A percentile compares a stretch with the other conserved stretches of the same genome.
Evolutionary conservation across 2,329 filamentous ascomycete genomes (phyloP).

Genomic region (Fusarium buxicola): DNA sequence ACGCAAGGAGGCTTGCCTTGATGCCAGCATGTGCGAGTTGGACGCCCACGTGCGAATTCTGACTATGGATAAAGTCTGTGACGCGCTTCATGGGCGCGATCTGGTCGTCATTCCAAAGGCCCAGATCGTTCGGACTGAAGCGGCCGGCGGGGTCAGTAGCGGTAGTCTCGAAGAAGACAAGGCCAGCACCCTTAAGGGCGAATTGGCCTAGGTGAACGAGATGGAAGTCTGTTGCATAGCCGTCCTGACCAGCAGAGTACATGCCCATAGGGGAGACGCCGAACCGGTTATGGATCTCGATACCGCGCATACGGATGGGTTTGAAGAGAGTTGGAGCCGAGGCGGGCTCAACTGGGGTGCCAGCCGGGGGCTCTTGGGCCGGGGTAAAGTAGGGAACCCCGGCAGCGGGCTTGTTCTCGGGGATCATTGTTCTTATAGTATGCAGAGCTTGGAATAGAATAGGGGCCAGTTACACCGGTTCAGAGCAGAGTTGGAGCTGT

Average conservation of each 20-base stretch:
- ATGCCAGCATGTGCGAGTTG: conserved; percentile 85
- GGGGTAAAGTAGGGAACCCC: no score
- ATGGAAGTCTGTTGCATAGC: conserved; percentile 84
- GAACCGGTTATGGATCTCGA: conserved; percentile 67
- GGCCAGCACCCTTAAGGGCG: conserved; percentile 76
- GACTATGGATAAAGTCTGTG: conserved; percentile 82
- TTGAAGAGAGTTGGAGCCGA: conserved; percentile 55
- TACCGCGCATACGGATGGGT: conserved; percentile 64
- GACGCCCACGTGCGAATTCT: conserved; percentile 79
- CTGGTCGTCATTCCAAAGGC: conserved; percentile 87
- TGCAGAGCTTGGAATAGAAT: no score
- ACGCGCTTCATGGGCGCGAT: conserved; percentile 76
- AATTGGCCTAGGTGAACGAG: conserved; percentile 84
- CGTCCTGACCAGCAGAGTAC: conserved; percentile 51
- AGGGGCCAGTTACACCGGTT: no score
- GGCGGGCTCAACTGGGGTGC: no score
- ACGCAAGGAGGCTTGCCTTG: conserved; percentile 70
- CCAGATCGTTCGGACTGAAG: conserved; percentile 82
- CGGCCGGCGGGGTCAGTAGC: conserved; percentile 79
- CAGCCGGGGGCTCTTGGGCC: no score
- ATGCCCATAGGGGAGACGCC: conserved; percentile 70
- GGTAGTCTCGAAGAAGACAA: conserved; percentile 83
- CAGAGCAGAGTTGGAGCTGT: no score
- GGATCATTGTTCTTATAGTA: no score
- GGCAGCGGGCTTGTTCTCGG: no score